Base-by-base conservation (phyloP, 2,329 filamentous ascomycete genomes). In the Colletotrichum ledebouriae region DNA sequence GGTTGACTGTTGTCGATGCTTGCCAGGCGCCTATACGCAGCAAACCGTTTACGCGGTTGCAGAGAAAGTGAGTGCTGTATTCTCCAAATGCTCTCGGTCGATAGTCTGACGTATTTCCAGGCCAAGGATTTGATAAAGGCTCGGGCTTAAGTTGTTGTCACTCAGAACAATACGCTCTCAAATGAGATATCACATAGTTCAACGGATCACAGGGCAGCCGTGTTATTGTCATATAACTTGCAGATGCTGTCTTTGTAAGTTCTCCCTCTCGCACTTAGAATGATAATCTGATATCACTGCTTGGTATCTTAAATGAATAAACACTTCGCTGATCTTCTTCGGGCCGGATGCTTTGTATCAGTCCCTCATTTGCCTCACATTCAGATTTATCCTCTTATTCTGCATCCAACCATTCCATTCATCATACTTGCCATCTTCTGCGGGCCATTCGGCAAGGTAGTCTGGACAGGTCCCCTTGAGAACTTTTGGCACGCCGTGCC, bases 401-500 rank as follows among this genome's bases (percentile, higher is more conserved):
- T 82, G 82, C 92, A 98, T 94, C 94, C 95, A 98, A 2, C 92
- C 93, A 72, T 84, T 87, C 93, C 94, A 98, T 46, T 84, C 83
- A 58, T 88, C 84, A 75, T 87, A 94, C 49, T 78, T 79, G 13
- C 79, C 83, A n/a, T 80, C 76, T 47, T 81, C 78, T 2, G 84
- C 83, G 0, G 94, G 94, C 94, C 94, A 98, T 47, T 91, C 82
- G 64, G 84, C 81, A 57, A 98, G 78, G 78, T 90, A 92, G 0
- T 81, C 81, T 0, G 95, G 95, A 78, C 94, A 98, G 0, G 93
- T 97, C 1, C 82, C 87, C 53, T 89, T 86, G 41, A 98, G 76
- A 12, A 98, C 91, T 77, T 94, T 96, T 6, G 96, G 94, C 12
- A 98, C 94, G 12, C 93, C 94, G 80, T 98, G 96, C 95, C 95